phyloP scores from a whole-genome alignment of 2,329 filamentous ascomycete genomes.

The Microsporum canis region DNA sequence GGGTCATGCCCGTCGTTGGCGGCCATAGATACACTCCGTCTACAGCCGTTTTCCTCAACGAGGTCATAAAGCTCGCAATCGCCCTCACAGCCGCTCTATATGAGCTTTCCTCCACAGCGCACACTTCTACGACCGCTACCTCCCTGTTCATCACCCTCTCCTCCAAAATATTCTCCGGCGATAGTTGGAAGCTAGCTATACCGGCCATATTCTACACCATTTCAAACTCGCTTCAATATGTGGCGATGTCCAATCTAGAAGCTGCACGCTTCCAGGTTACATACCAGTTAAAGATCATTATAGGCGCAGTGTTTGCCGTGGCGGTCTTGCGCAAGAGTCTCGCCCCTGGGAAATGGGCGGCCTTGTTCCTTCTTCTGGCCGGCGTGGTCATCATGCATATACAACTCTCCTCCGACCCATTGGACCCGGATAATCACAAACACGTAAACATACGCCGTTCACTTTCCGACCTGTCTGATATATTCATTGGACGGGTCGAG shows the following conservation, averaged over 20 bases:
- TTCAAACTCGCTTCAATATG: slow-evolving; percentile 88
- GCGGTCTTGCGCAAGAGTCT: slow-evolving; percentile 61
- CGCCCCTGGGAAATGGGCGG: slow-evolving; percentile 63
- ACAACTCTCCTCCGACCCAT: slow-evolving; percentile 39
- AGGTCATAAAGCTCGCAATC: slow-evolving; percentile 78
- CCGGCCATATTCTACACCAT: slow-evolving; percentile 81
- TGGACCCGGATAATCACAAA: slow-evolving; percentile 47
- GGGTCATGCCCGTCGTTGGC: slow-evolving; percentile 74
- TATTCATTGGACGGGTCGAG: slow-evolving; percentile 28
- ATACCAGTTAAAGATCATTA: slow-evolving; percentile 89
- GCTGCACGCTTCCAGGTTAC: slow-evolving; percentile 88
- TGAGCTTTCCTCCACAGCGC: slow-evolving; percentile 67
- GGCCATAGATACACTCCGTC: slow-evolving; percentile 87
- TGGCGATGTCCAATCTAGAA: slow-evolving; percentile 81
- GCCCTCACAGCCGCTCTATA: slow-evolving; percentile 79
- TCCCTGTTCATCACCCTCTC: slow-evolving; percentile 70
- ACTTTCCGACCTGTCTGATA: slow-evolving; percentile 58
- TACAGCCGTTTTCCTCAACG: slow-evolving; percentile 86
- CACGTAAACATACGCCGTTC: slow-evolving; percentile 63
- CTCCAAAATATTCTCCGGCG: slow-evolving; percentile 70
- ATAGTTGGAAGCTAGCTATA: slow-evolving; percentile 90
- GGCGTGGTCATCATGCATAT: slow-evolving; percentile 81
- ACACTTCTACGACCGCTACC: slow-evolving; percentile 67
- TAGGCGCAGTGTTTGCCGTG: slow-evolving; percentile 78
- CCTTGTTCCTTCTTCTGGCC: slow-evolving; percentile 64